Base-by-base conservation (phyloP, 441 rosid genomes). In the Macaranga tanarius region DNA sequence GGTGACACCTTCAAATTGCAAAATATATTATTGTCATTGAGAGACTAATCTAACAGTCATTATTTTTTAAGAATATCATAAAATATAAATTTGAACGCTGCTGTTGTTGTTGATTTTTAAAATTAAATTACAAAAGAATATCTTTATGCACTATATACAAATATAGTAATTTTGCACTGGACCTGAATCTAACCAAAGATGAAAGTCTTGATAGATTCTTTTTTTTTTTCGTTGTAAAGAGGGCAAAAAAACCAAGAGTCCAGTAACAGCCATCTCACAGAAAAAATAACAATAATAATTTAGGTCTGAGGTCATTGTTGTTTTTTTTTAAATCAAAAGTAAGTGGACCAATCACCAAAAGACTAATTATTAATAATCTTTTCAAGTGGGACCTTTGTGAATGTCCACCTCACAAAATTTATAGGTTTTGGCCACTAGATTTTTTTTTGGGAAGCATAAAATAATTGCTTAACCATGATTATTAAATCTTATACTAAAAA, bases 391-490 rank as follows among this genome's bases (percentile, higher is more conserved):
- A 15, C 68, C 67, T 7, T 25, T 7, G 10, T 42, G 31, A 67
- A 74, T 42, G 45, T 60, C 31, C 72, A 67, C 77, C 73, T 17
- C 63, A 25, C 16, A 73, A 11, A 63, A 19, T 17, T 72, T 26
- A 7, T n/a, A 52, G 22, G n/a, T 48, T 28, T 54, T 44, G 62
- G 69, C 63, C 56, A 62, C 50, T 23, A 57, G 16, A 15, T 1
- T 1, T 42, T 55, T 40, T 17, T 9, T 52, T n/a, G n/a, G n/a
- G n/a, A 19, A 54, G 34, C 20, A 19, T 34, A 44, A 10, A 42
- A 40, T 44, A 57, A 15, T 57, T 22, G 44, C 20, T 44, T 23
- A 55, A 17, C 28, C 20, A 28, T 3, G 11, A 70, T 44, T 3
- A 12, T 28, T 16, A 0, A 10, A 5, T 10, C 13, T 9, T 4